phyloP scores from a whole-genome alignment of 257 asterid species.

The Salvia splendens region DNA sequence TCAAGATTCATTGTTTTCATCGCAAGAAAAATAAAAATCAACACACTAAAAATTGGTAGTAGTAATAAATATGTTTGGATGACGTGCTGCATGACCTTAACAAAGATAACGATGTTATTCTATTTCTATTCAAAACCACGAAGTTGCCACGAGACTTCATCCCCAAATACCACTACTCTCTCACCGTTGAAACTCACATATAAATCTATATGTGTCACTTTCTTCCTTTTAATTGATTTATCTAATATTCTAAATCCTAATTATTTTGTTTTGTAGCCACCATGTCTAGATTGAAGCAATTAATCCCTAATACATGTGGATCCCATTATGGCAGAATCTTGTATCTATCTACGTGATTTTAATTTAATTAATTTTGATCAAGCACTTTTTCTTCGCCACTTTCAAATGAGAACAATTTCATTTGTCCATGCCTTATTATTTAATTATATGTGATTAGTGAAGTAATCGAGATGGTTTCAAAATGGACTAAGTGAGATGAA shows the following conservation, averaged over 20 bases:
- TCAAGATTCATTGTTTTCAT: no score
- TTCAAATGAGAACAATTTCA: constrained; percentile 19
- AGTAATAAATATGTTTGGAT: not conserved
- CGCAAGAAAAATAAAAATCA: not conserved
- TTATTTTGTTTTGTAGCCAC: constrained; percentile 1
- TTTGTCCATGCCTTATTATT: constrained; percentile 11
- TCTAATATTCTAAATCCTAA: not conserved
- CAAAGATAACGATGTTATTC: constrained; percentile 31
- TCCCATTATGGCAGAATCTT: constrained; percentile 32
- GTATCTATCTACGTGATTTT: not conserved
- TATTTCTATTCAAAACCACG: constrained; percentile 28
- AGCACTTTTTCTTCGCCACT: constrained; percentile 8
- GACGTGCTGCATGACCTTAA: constrained; percentile 47
- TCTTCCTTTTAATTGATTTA: not conserved
- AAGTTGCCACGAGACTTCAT: constrained; percentile 42
- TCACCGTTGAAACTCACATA: constrained; percentile 1
- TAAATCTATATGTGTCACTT: not conserved
- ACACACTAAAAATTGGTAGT: not conserved
- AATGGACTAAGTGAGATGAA: constrained; percentile 25
- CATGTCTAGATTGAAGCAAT: constrained; percentile 17
- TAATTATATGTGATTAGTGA: not conserved
- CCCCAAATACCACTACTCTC: constrained; percentile 8
- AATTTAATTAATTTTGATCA: not conserved
- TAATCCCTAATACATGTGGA: constrained; percentile 26
- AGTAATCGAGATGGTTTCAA: constrained; percentile 9